phyloP scores from a whole-genome alignment of 805 yeast species.

The Ogataea ganodermae region DNA sequence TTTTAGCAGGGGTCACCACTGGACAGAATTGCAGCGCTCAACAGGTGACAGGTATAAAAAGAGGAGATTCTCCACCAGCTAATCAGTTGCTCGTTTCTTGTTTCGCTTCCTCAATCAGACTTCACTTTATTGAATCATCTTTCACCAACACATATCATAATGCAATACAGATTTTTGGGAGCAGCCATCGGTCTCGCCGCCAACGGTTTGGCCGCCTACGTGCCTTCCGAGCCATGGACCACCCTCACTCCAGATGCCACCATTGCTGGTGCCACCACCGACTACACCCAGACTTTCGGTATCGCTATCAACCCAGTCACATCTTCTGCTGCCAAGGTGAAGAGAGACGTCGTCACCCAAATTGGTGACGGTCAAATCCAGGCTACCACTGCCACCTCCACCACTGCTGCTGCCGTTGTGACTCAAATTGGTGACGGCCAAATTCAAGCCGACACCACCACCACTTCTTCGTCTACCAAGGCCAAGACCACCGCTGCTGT shows the following conservation, averaged over 20 bases:
- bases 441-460: conserved; percentile 44
- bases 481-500: conserved; percentile 40
- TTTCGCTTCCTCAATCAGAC: background rate
- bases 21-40: background rate
- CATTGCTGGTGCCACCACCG: conserved; percentile 56
- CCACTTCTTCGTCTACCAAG: conserved; percentile 24
- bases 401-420: conserved; percentile 35
- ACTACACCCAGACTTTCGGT: conserved; percentile 61
- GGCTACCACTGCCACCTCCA: conserved; percentile 31
- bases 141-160: conserved; percentile 17
- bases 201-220: conserved; percentile 59
- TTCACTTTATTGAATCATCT: background rate
- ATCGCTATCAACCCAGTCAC: conserved; percentile 61
- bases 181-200: conserved; percentile 45
- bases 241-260: conserved; percentile 66
- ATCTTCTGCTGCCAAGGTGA: conserved; percentile 34
- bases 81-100: background rate
- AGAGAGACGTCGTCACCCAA: conserved; percentile 42
- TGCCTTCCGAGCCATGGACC: conserved; percentile 69
- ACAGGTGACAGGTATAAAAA: conserved; percentile 1
- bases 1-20: conserved; percentile 1
- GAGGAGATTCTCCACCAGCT: background rate
- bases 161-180: conserved; percentile 46
- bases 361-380: conserved; percentile 47
- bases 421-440: conserved; percentile 51